Evolutionary conservation across 2,329 filamentous ascomycete species (phyloP).

Genomic region (Ceratocystis variospora): DNA sequence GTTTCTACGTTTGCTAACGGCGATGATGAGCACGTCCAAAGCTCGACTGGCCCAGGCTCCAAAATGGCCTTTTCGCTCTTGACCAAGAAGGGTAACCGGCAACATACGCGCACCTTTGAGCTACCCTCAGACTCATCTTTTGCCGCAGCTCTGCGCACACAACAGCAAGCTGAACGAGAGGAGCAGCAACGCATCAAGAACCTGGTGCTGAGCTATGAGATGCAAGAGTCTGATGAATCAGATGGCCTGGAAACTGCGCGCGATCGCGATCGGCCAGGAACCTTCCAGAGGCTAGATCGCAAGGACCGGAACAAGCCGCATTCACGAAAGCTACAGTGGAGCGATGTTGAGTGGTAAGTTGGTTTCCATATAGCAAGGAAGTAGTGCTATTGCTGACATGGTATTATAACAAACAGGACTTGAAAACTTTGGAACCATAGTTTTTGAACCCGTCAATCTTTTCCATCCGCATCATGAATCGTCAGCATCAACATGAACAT

Average conservation of each 20-base stretch:
- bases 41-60: not conserved
- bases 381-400: not conserved
- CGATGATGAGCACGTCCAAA: not conserved
- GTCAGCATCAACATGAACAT: too few relatives aligned
- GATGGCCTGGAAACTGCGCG: constrained; percentile 38
- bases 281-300: constrained; percentile 38
- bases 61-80: constrained; percentile 97
- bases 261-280: constrained; percentile 35
- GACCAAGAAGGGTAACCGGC: constrained; percentile 89
- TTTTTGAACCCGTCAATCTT: too few relatives aligned
- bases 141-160: constrained; percentile 87
- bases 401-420: not conserved
- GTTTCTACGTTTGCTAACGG: not conserved
- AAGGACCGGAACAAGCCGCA: constrained; percentile 64
- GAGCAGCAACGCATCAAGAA: constrained; percentile 99
- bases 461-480: too few relatives aligned
- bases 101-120: constrained; percentile 88
- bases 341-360: constrained; percentile 95
- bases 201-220: constrained; percentile 88
- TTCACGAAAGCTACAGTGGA: constrained; percentile 80
- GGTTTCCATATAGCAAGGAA: too few relatives aligned
- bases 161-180: constrained; percentile 87
- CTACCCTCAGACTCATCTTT: constrained; percentile 85
- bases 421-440: not conserved
- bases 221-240: constrained; percentile 65